Percentiles rank a stretch among this genome's conserved stretches.
These are phyloP conservation scores for Amphicarpaea edgeworthii DNA, from an alignment of 306 rosid species.

Conservation along the genomic window DNA sequence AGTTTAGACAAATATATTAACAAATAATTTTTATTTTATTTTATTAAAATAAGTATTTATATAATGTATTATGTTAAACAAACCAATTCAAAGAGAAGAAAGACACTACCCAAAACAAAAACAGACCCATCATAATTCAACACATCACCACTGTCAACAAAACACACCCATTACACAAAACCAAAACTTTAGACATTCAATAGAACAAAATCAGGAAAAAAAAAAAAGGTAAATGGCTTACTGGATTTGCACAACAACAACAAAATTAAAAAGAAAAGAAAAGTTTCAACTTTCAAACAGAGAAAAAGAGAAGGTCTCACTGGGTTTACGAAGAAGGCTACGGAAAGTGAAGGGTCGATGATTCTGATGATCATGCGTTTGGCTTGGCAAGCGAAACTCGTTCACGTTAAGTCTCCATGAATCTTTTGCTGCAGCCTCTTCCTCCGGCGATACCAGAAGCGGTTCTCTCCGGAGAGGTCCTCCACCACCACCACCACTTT, in stretches of 20 bases:
- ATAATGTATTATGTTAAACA: too few species aligned
- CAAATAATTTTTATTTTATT: too few species aligned
- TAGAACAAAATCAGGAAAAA: not conserved
- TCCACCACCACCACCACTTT: not conserved
- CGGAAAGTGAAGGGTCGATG: not conserved
- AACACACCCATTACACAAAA: not conserved
- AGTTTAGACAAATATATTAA: too few species aligned
- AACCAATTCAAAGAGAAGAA: too few species aligned
- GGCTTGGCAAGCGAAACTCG: slow-evolving; percentile 33
- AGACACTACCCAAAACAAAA: too few species aligned
- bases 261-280: not conserved
- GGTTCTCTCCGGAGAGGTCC: not conserved
- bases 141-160: not conserved
- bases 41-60: too few species aligned
- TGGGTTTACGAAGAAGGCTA: slow-evolving; percentile 26
- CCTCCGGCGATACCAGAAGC: not conserved
- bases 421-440: not conserved
- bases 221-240: not conserved
- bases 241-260: not conserved
- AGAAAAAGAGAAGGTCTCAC: not conserved
- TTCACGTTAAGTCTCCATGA: slow-evolving; percentile 34
- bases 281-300: too few species aligned
- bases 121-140: not conserved
- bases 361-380: not conserved
- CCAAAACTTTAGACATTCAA: not conserved